Evolutionary conservation across 176 grass and related monocot species (phyloP), one percentile per base, ranked within the genome.

Genomic region (Eragrostis curvula): DNA sequence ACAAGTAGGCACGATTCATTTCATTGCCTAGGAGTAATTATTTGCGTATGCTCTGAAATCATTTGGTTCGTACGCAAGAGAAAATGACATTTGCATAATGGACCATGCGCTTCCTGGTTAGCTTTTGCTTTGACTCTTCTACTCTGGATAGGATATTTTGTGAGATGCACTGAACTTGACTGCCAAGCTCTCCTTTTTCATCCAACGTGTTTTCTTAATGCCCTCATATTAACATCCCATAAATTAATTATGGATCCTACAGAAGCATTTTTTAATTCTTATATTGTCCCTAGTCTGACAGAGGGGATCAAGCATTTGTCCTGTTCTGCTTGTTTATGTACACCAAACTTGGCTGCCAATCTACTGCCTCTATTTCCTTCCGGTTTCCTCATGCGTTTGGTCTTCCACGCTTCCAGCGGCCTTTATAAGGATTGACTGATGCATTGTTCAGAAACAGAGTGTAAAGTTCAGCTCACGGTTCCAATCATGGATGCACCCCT

Each of bases 401-500:
- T 2, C 12, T 57, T 79, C 62, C 44, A 27, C 51, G 7, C 39
- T 82, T 43, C 8, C 21, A 62, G 23, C 20, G 57, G 20, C 20
- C 49, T 45, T 77, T 61, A 70, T 79, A 58, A 66, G 60, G 48
- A 43, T 63, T 61, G 71, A 72, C 70, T 74, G 74, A 65, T 67
- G 25, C 39, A 15, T 80, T 80, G 43, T 44, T 61, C 70, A 62
- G 69, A 57, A 74, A 32, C 5, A 42, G 50, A 5, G 69, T 17
- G 43, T 46, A 64, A 78, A 78, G 27, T n/a, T 59, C 64, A 6
- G 20, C 8, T 5, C 20, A 63, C 44, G 43, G n/a, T 61, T 44
- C 12, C 76, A 70, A 80, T 15, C 44, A 85, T 85, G 82, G 76
- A 85, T 72, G 76, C 75, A 21, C 70, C 81, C 63, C 81, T 89